Evolutionary conservation across 2,329 filamentous ascomycete species (phyloP), one percentile per base, ranked within the genome.

Genomic region (Elsinoe australis): DNA sequence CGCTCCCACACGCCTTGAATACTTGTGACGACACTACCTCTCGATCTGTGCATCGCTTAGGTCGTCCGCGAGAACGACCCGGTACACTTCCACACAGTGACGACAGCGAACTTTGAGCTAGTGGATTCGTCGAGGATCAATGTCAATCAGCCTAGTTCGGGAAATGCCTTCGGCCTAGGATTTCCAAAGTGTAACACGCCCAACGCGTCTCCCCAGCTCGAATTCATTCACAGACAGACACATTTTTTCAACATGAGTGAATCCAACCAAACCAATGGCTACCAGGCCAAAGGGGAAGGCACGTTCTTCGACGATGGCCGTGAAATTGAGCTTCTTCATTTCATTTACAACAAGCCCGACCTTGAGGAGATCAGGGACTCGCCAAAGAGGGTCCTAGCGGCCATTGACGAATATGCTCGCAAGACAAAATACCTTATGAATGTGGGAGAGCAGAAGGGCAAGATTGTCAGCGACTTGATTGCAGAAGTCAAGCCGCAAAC

Each of bases 391-490:
- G 75, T 90, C 1, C 70, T 89, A 0, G 70, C 72, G 19, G 78
- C 78, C 21, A 87, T 90, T 61, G 83, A 90, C 58, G 76, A 83
- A 46, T 90, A 74, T 62, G 78, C 70, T 9, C 67, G 76, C 34
- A 79, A 75, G 2, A 72, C 77, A 52, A 84, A 82, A 61, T 85
- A 82, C 53, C 74, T 90, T 45, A 90, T 90, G 82, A 90, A 88
- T 54, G 78, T 92, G 1, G 85, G 86, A 32, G 74, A 80, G 55
- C 72, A 80, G 58, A 92, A 92, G 66, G 85, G 83, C 38, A 74
- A 72, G 53, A 82, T 87, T 47, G 78, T 90, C 1, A 74, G 74
- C 6, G 73, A 83, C 22, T 64, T 89, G 31, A 88, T 92, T 51
- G 69, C 70, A 15, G 70, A 83, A 53, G 68, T 74, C 39, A 84